Percentiles rank a stretch among this genome's conserved stretches.
phyloP scores from a whole-genome alignment of 768 basidiomycete genomes.

The Tylopilus subfusipes region DNA sequence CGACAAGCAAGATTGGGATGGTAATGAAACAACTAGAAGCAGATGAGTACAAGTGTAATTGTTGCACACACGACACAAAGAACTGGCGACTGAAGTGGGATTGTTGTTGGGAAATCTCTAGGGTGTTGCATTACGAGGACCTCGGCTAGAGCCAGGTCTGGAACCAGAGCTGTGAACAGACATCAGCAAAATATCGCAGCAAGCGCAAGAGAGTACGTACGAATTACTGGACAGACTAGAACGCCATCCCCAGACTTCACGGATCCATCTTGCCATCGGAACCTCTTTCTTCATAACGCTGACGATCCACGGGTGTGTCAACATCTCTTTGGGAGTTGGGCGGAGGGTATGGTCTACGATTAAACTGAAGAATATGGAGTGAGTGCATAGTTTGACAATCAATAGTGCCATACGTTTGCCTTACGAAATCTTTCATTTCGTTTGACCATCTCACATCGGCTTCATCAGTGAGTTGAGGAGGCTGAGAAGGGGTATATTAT shows the following conservation, averaged over 20 bases:
- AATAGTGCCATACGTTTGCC: slow-evolving; percentile 57
- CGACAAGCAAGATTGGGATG: slow-evolving; percentile 14
- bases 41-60: slow-evolving; percentile 21
- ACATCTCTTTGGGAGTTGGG: slow-evolving; percentile 80
- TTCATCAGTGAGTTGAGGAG: slow-evolving; percentile 80
- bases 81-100: neutral
- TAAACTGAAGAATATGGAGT: slow-evolving; percentile 43
- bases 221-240: slow-evolving; percentile 32
- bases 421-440: slow-evolving; percentile 91
- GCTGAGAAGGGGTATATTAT: slow-evolving; percentile 41
- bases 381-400: slow-evolving; percentile 1
- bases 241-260: slow-evolving; percentile 80
- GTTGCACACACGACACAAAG: slow-evolving; percentile 16
- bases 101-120: slow-evolving; percentile 16
- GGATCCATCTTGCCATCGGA: slow-evolving; percentile 87
- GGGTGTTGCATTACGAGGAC: slow-evolving; percentile 22
- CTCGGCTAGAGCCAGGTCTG: slow-evolving; percentile 31
- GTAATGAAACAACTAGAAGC: slow-evolving; percentile 9
- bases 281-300: slow-evolving; percentile 76
- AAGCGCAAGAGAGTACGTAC: slow-evolving; percentile 13
- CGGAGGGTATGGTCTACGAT: slow-evolving; percentile 65
- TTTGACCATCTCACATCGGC: slow-evolving; percentile 62
- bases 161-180: slow-evolving; percentile 18
- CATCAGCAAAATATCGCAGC: neutral
- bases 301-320: slow-evolving; percentile 80